Base-by-base conservation (phyloP, 768 basidiomycete genomes). In the Hortiboletus flavorubellus region DNA sequence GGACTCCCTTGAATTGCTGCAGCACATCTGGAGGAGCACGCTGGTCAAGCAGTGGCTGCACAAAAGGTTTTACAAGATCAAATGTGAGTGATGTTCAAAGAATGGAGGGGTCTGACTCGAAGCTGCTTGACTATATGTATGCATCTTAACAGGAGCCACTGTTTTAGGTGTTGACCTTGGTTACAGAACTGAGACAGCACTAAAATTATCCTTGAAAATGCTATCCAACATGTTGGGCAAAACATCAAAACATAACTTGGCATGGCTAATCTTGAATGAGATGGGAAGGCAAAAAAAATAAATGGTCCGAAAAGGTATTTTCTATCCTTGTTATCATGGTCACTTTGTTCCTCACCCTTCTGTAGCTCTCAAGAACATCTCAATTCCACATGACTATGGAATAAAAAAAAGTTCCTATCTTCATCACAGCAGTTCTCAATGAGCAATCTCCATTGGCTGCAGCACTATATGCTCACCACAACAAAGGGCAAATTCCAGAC, bases 31-130 rank as follows among this genome's bases (percentile, higher is more conserved):
- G 97, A 99, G 71, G 93, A 97, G 60, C 94, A 98, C 61, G 96
- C 97, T 0, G 95, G 96, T 11, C 80, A 93, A 56, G 95, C 97
- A 91, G 96, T 98, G 1, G 85, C 89, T 8, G 95, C 96, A 4
- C 77, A 96, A 46, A 97, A 96, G 69, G 75, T 95, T n/a, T n/a
- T n/a, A n/a, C n/a, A n/a, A n/a, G 52, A 96, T 99, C 69, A 94
- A 90, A 0, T 98, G 96, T 64, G 94, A 98, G 63, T 85, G 92
- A 58, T 98, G 97, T 76, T 91, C 91, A 2, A 95, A 92, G 75
- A 95, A 85, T 63, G 96, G 98, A 67, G 97, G 98, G 63, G 87
- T 98, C 3, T 99, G 97, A 96, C 75, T 98, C n/a, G 94, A 97
- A 69, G 93, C 97, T 39, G 93, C 96, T 4, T 79, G 95, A 57